Evolutionary conservation across 805 yeast genomes (phyloP), one percentile per base, ranked within the genome.

Genomic region (Monosporozyma aquatica): DNA sequence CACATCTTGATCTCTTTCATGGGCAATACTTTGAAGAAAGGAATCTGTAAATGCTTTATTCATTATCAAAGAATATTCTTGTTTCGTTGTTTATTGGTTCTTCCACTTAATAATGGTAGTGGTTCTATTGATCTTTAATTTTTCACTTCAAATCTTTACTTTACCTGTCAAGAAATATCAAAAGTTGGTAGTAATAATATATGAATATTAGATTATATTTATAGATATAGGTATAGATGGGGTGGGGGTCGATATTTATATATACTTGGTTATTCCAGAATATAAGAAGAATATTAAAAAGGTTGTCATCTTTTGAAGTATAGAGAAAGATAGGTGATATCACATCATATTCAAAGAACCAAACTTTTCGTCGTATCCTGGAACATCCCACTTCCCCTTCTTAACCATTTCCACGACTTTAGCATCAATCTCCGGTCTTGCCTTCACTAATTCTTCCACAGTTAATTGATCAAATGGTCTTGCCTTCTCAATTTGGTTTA

Each of bases 401-500:
- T 82, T 78, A 59, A 92, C 87, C 92, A 90, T 82, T 72, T 87
- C 87, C 61, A 72, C 76, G 56, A 89, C 95, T 83, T 92, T 92
- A 57, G 85, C 89, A 64, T 90, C 95, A 66, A 92, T 82, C 68
- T 92, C 97, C 59, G 98, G 97, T 74, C 92, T 85, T 52, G 97
- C 97, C 74, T 79, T 78, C 60, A 82, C 82, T 54, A 92, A 84
- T 57, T 92, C 98, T 51, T 87, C 96, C 49, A 90, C 89, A 43
- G 97, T 90, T 66, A 92, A 81, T 72, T 92, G 89, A 66, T 87
- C 96, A 62, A 92, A 89, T 59, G 98, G 95, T 75, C 97, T 86
- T 47, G 98, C 97, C 53, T 83, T 70, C 74, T 92, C 95, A 65
- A 92, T 92, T 75, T 92, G 90, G 65, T 78, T 77, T 65, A 92